Evolutionary conservation across 257 asterid genomes (phyloP).

Genomic region (Cordia subcordata): DNA sequence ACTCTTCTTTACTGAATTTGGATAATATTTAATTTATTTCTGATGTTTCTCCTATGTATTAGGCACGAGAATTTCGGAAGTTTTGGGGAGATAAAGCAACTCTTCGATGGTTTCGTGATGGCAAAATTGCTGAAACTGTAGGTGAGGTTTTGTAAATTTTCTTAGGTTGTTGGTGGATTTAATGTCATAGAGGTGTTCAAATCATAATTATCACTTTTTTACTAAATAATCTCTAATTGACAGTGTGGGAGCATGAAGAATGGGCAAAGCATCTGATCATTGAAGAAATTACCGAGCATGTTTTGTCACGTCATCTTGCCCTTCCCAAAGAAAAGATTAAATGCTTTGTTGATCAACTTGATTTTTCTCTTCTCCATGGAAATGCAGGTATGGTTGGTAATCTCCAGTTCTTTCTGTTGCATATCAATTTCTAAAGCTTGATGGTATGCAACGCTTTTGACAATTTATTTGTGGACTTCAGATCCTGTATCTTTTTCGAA

Average conservation of each 20-base stretch:
- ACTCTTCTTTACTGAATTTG: constrained; percentile 5
- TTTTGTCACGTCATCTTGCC: constrained; percentile 74
- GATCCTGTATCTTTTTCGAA: constrained; percentile 71
- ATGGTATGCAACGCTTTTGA: neutral
- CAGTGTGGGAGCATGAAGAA: constrained; percentile 81
- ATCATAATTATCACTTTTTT: neutral
- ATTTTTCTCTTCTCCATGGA: constrained; percentile 66
- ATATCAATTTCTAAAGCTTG: too few relatives aligned
- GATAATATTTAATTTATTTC: constrained; percentile 1
- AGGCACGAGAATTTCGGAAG: constrained; percentile 87
- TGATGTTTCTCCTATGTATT: constrained; percentile 17
- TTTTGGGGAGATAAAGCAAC: constrained; percentile 98
- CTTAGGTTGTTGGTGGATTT: constrained; percentile 19
- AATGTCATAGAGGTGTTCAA: neutral
- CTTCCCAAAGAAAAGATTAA: constrained; percentile 60
- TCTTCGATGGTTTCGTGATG: constrained; percentile 84
- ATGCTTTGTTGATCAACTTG: constrained; percentile 81
- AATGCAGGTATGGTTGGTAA: constrained; percentile 45
- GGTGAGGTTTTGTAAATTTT: constrained; percentile 42
- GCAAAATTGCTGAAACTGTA: constrained; percentile 91
- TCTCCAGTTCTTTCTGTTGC: neutral
- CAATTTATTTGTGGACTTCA: constrained; percentile 28
- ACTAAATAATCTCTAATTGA: constrained; percentile 7
- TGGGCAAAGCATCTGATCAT: constrained; percentile 87
- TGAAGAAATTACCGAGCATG: constrained; percentile 69